Base-by-base conservation (phyloP, 495 filamentous ascomycete genomes). In the Cercophora sp. region DNA sequence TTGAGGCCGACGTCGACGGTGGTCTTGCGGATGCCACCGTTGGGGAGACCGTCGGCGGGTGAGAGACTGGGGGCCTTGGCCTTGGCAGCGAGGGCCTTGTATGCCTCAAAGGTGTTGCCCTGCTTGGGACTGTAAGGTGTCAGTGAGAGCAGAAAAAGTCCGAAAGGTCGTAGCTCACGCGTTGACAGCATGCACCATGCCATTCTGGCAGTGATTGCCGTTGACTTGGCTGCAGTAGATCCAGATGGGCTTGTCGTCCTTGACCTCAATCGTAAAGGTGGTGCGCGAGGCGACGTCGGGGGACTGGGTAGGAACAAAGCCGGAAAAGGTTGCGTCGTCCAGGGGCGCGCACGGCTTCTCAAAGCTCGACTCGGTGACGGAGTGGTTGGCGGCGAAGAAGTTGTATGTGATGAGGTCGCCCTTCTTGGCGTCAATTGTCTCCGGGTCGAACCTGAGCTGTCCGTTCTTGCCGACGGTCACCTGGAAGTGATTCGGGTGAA, bases 301-400 rank as follows among this genome's bases (percentile, higher is more conserved):
- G 2, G 52, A 61, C 5, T 63, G 41, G 8, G 60, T 61, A 0
- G 73, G 66, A 4, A 76, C 66, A 46, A 77, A 77, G 19, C 75
- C 78, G 18, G 73, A 79, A 58, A 75, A 79, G 61, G 82, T 67
- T 4, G 66, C 66, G n/a, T 57, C 65, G n/a, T 57, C 65, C 1
- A 74, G 61, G 5, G 82, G 78, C 16, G 78, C 65, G 63, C 83
- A 87, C 0, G 84, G 84, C 5, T 75, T 70, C 11, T 59, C 55
- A 48, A 82, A 87, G 26, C 78, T 73, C 3, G 80, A 76, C 48
- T 84, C 75, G 4, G 75, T 74, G 22, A 85, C 81, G 4, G 79
- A 80, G 59, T 86, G 84, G 51, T 83, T 84, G 55, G 74, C 72
- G 9, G 81, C 75, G 53, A 79, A 85, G 68, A 84, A 87, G 48